Conservation (phyloP, 2,329 filamentous ascomycete genomes). For the Pseudocercospora cruenta region DNA sequence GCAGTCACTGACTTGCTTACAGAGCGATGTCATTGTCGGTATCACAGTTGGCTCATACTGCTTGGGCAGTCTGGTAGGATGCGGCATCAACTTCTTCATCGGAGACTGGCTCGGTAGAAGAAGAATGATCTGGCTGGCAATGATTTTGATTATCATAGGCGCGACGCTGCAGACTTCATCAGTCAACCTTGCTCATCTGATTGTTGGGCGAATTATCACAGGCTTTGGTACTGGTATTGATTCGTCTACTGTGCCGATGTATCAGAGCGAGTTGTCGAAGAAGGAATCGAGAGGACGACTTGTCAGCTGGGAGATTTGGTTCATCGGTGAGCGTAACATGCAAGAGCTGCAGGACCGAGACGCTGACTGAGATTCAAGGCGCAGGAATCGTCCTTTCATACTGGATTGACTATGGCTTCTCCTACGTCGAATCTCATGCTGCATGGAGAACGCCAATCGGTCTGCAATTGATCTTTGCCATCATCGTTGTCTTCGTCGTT, state of each 20-base stretch:
- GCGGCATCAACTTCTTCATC: slow-evolving; percentile 50
- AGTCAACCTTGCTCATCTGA: slow-evolving; percentile 47
- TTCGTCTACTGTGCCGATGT: slow-evolving; percentile 42
- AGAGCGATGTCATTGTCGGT: slow-evolving; percentile 29
- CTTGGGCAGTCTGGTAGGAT: slow-evolving; percentile 63
- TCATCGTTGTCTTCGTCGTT: slow-evolving; percentile 43
- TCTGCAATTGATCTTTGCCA: slow-evolving; percentile 34
- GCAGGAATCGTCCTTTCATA: slow-evolving; percentile 25
- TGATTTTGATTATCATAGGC: slow-evolving; percentile 53
- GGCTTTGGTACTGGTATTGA: slow-evolving; percentile 52
- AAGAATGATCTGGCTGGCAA: slow-evolving; percentile 53
- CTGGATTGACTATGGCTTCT: slow-evolving; percentile 29
- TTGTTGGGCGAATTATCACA: slow-evolving; percentile 52
- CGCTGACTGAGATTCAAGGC: not conserved
- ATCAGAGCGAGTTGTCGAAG: slow-evolving; percentile 50
- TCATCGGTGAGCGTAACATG: slow-evolving; percentile 14
- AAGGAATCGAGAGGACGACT: slow-evolving; percentile 32
- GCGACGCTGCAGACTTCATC: slow-evolving; percentile 43
- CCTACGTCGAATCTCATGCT: slow-evolving; percentile 14
- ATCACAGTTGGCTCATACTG: slow-evolving; percentile 57
- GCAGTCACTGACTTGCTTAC: not conserved
- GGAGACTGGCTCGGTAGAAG: slow-evolving; percentile 56
- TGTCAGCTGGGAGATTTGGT: slow-evolving; percentile 34
- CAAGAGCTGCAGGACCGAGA: not conserved
- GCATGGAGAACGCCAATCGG: slow-evolving; percentile 25